These are phyloP conservation scores for Coemansia sp. DNA, from an alignment of 192 early-diverging fungal species.

Conservation along the genomic window DNA sequence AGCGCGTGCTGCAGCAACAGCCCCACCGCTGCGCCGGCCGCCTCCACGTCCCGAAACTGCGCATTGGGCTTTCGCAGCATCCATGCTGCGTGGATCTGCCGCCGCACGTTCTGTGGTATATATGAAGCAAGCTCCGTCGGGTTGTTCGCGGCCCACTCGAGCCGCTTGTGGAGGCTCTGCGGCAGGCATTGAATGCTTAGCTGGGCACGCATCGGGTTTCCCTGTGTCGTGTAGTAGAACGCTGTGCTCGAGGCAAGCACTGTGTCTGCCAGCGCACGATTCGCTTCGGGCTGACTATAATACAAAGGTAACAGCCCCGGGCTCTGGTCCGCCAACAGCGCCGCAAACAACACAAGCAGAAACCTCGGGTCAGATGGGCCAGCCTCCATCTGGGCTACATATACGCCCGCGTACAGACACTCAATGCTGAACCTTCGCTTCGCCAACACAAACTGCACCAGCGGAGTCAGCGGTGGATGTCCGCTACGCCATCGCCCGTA, in stretches of 20 bases:
- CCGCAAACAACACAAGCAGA: conserved; percentile 8
- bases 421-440: conserved; percentile 17
- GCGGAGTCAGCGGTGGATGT: neutral
- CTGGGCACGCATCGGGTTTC: neutral
- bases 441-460: conserved; percentile 18
- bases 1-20: neutral
- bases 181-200: neutral
- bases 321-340: conserved; percentile 17
- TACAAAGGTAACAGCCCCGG: conserved; percentile 10
- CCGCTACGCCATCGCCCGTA: neutral
- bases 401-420: conserved; percentile 23
- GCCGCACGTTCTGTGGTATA: neutral
- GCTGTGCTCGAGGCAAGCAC: conserved; percentile 5
- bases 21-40: neutral
- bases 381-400: neutral
- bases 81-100: conserved; percentile 11
- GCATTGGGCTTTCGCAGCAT: conserved; percentile 23
- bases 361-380: neutral
- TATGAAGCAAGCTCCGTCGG: neutral
- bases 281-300: neutral
- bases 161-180: neutral
- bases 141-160: conserved; percentile 4
- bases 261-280: conserved; percentile 4
- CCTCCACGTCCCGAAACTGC: conserved; percentile 3
- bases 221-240: conserved; percentile 1